Percentiles rank a stretch among this genome's conserved stretches.
These are phyloP conservation scores for Ramaria rubella DNA, from an alignment of 768 basidiomycete genomes.

Conservation along the genomic window DNA sequence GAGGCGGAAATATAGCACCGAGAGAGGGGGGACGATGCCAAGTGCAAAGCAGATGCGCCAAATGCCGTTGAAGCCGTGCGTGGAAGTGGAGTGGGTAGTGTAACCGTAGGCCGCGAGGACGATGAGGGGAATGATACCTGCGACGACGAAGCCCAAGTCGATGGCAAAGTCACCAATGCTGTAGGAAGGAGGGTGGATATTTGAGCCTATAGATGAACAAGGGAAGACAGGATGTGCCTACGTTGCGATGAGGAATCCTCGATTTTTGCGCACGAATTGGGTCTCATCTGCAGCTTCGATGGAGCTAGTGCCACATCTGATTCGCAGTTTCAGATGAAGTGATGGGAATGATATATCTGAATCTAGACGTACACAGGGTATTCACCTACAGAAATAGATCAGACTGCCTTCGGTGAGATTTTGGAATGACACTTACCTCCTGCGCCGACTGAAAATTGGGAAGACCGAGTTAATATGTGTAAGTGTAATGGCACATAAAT, in stretches of 20 bases:
- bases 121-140: constrained; percentile 19
- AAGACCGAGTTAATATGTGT: constrained; percentile 21
- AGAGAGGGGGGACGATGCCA: constrained; percentile 23
- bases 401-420: too few species aligned
- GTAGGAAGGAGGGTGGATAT: background rate
- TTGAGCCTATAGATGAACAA: background rate
- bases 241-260: constrained; percentile 17
- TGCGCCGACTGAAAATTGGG: constrained; percentile 21
- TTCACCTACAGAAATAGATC: background rate
- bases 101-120: background rate
- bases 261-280: background rate
- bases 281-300: constrained; percentile 16
- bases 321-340: too few species aligned
- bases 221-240: background rate
- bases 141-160: constrained; percentile 20
- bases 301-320: constrained; percentile 14
- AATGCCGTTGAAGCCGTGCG: constrained; percentile 19
- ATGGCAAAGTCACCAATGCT: constrained; percentile 16
- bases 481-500: too few species aligned
- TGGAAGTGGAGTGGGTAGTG: constrained; percentile 9
- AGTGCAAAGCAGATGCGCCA: constrained; percentile 23
- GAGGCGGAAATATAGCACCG: constrained; percentile 17
- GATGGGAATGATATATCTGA: too few species aligned
- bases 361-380: background rate
- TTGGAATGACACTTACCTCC: background rate